phyloP scores from a whole-genome alignment of 331 rosid genomes.

The Malus hybrid region DNA sequence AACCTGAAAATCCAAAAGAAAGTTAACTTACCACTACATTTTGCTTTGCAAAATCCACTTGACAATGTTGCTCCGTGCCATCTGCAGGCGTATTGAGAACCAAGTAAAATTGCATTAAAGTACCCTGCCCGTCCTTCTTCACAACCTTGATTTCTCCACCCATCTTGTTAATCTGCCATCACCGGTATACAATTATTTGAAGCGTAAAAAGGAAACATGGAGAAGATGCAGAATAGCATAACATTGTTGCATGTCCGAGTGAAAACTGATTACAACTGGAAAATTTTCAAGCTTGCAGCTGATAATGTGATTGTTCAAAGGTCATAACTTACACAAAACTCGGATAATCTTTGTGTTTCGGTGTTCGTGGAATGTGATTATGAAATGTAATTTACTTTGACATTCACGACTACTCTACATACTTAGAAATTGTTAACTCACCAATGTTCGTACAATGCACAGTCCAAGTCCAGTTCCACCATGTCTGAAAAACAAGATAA shows the following conservation, averaged over 20 bases:
- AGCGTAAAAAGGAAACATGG: neutral
- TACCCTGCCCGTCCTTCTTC: conserved; percentile 81
- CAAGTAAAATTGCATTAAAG: conserved; percentile 71
- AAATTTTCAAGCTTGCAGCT: neutral
- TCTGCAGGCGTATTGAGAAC: conserved; percentile 67
- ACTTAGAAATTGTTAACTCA: conserved; percentile 27
- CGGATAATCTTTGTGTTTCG: neutral
- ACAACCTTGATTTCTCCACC: conserved; percentile 94
- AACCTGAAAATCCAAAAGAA: neutral
- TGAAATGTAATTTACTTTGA: neutral
- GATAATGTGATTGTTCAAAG: neutral
- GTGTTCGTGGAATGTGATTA: neutral
- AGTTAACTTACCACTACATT: conserved; percentile 55
- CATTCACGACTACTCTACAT: neutral
- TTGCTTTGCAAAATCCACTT: conserved; percentile 48
- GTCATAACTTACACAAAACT: neutral
- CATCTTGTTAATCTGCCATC: conserved; percentile 83
- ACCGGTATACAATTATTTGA: neutral
- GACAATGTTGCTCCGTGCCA: conserved; percentile 55
- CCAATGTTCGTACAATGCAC: conserved; percentile 94
- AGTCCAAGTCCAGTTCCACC: conserved; percentile 99
- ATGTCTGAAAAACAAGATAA: conserved; percentile 51
- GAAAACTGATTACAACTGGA: neutral
- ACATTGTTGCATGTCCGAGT: neutral
- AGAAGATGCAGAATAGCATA: neutral